Conservation (phyloP, 495 filamentous ascomycete species). For the Annulohypoxylon nitens region DNA sequence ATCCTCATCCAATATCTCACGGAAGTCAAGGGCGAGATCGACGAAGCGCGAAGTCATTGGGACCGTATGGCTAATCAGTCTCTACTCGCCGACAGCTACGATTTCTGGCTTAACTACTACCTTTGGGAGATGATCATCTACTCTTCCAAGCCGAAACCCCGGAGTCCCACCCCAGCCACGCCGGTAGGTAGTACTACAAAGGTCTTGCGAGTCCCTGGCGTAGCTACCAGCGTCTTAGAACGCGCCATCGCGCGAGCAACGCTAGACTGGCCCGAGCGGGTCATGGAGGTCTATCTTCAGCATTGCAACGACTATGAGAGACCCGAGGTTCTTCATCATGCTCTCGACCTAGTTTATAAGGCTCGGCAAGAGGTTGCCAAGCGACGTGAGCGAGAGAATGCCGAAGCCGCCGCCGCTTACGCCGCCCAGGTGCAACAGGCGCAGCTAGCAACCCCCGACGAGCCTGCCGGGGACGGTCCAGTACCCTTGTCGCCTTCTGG, state of each 20-base stretch:
- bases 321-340: constrained; percentile 76
- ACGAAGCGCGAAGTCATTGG: constrained; percentile 77
- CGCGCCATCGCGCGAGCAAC: constrained; percentile 75
- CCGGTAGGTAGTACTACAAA: constrained; percentile 46
- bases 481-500: constrained; percentile 49
- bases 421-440: constrained; percentile 55
- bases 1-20: constrained; percentile 92
- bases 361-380: constrained; percentile 71
- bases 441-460: constrained; percentile 49
- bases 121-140: constrained; percentile 84
- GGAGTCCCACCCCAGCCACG: constrained; percentile 61
- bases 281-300: constrained; percentile 82
- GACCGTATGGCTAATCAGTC: constrained; percentile 69
- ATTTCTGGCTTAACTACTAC: constrained; percentile 95
- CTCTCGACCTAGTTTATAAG: constrained; percentile 76
- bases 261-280: constrained; percentile 93
- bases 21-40: constrained; percentile 75
- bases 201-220: constrained; percentile 62
- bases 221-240: constrained; percentile 79
- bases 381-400: constrained; percentile 75
- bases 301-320: constrained; percentile 91
- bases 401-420: constrained; percentile 65
- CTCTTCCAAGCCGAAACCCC: constrained; percentile 55
- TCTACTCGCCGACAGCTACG: constrained; percentile 78
- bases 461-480: constrained; percentile 46